These are phyloP conservation scores for Melanomma pulvis-pyrius DNA, from an alignment of 495 filamentous ascomycete genomes.

Conservation along the genomic window DNA sequence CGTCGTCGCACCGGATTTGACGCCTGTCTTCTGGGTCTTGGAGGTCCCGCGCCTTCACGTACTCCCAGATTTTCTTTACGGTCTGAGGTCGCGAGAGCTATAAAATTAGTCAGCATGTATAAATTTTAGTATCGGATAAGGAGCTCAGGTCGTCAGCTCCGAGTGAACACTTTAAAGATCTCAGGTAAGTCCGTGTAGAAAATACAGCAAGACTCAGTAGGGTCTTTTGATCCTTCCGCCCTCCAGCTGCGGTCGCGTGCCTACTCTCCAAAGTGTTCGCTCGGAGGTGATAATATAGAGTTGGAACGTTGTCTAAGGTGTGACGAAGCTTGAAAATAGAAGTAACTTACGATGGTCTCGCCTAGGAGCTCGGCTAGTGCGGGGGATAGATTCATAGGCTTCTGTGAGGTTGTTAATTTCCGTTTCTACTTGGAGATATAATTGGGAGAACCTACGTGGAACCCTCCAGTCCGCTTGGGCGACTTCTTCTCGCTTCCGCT, in stretches of 20 bases:
- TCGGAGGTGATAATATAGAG: no score
- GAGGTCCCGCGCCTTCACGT: slow-evolving; percentile 82
- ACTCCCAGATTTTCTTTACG: slow-evolving; percentile 92
- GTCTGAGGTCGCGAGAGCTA: slow-evolving; percentile 91
- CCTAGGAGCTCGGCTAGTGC: slow-evolving; percentile 65
- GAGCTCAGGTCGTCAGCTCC: background rate
- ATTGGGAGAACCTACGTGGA: slow-evolving; percentile 59
- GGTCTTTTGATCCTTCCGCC: no score
- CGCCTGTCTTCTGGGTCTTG: slow-evolving; percentile 90
- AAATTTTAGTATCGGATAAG: background rate
- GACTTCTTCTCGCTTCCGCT: slow-evolving; percentile 66
- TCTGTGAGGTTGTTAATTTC: slow-evolving; percentile 50
- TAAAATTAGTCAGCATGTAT: background rate
- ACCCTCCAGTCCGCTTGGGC: slow-evolving; percentile 66
- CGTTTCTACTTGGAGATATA: slow-evolving; percentile 5
- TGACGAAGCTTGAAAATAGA: background rate
- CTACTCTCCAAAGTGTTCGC: no score
- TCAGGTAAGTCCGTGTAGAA: background rate
- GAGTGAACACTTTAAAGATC: background rate
- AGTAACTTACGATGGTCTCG: slow-evolving; percentile 49
- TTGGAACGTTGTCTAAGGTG: background rate
- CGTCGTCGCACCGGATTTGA: slow-evolving; percentile 89
- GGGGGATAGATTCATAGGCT: slow-evolving; percentile 67
- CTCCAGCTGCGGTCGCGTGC: no score
- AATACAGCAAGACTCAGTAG: no score